Percentiles rank a stretch among this genome's conserved stretches.
phyloP scores from a whole-genome alignment of 148 eudicot genomes.

The Heliamphora exappendiculata region DNA sequence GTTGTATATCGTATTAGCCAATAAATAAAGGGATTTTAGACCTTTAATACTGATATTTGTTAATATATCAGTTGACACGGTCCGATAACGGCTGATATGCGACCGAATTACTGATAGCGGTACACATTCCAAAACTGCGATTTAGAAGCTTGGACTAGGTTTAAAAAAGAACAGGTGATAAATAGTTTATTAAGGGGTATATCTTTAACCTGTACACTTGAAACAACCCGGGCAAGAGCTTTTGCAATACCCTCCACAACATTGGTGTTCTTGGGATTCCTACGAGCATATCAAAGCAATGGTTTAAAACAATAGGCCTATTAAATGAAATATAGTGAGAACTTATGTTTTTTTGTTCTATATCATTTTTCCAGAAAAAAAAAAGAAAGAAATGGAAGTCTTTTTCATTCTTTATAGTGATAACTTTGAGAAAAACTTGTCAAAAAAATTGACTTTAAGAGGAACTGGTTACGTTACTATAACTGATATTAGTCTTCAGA shows the following conservation, averaged over 20 bases:
- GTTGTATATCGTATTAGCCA: too few species aligned
- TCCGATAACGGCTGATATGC: too few species aligned
- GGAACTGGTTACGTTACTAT: background rate
- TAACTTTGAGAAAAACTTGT: too few species aligned
- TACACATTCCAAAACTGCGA: too few species aligned
- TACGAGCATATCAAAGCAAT: conserved; percentile 25
- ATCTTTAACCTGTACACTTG: conserved; percentile 72
- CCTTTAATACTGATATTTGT: too few species aligned
- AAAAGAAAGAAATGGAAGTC: background rate
- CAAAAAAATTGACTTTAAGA: too few species aligned
- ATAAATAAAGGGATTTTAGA: too few species aligned
- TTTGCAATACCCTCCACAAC: conserved; percentile 92
- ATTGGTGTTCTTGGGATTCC: conserved; percentile 92
- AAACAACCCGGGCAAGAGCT: conserved; percentile 96
- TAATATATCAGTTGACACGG: too few species aligned
- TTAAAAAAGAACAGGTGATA: background rate
- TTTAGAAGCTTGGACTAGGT: too few species aligned
- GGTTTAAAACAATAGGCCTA: background rate
- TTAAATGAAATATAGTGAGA: background rate
- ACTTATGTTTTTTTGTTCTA: background rate
- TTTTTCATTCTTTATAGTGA: background rate
- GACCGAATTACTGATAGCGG: too few species aligned
- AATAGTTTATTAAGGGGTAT: conserved; percentile 2
- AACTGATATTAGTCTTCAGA: background rate
- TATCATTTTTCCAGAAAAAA: background rate